Conservation (phyloP, 139 green algal species). For the Nannochloris sp. region DNA sequence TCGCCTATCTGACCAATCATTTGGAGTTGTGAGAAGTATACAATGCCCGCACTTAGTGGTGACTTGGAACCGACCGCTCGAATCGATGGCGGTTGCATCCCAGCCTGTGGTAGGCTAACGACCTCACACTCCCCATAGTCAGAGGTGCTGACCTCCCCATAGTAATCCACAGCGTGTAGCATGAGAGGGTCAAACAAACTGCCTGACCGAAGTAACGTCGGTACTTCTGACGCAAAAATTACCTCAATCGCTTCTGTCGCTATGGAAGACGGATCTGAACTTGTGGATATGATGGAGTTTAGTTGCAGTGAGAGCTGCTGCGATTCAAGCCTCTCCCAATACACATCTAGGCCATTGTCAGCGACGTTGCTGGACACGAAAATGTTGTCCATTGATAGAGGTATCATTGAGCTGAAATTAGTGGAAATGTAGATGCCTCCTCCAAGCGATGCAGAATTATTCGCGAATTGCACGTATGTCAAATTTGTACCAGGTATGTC, state of each 20-base stretch:
- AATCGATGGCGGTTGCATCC: no score
- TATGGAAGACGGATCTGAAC: no score
- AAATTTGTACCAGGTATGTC: conserved; percentile 6
- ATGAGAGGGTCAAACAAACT: no score
- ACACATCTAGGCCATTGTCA: neutral
- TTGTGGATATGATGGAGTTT: no score
- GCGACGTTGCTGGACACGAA: neutral
- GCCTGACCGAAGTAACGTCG: neutral
- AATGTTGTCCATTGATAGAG: neutral
- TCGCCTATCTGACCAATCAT: no score
- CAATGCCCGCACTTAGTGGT: no score
- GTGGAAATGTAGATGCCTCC: conserved; percentile 17
- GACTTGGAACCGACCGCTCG: no score
- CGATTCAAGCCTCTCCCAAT: neutral
- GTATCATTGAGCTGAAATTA: neutral
- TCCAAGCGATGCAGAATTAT: conserved; percentile 15
- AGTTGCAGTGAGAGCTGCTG: no score
- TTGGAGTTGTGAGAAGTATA: no score
- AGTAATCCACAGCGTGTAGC: conserved; percentile 11
- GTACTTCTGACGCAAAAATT: neutral
- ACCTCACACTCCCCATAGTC: conserved; percentile 7
- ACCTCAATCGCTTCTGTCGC: neutral
- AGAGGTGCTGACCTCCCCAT: conserved; percentile 5
- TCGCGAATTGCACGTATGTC: neutral
- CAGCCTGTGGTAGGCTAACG: neutral